These are phyloP conservation scores for Chaetomium sp. DNA, from an alignment of 2,329 filamentous ascomycete species.

Conservation along the genomic window DNA sequence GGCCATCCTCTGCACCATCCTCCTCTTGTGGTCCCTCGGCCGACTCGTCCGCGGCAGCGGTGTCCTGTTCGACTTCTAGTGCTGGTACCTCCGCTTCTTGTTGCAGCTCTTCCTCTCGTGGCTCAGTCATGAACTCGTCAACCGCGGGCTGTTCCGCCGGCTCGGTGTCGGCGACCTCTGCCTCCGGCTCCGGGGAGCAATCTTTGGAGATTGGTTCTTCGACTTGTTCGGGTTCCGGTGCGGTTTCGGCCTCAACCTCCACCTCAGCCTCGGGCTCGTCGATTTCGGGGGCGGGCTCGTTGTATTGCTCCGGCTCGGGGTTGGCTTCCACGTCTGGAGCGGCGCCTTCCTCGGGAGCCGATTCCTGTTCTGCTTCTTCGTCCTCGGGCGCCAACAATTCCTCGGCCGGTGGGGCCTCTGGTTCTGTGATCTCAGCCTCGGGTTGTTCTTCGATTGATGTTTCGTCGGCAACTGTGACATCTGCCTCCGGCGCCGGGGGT, in stretches of 20 bases:
- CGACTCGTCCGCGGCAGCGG: neutral
- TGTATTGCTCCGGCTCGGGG: neutral
- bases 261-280: neutral
- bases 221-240: neutral
- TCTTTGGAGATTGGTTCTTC: neutral
- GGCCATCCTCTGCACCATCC: constrained; percentile 6
- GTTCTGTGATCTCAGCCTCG: neutral
- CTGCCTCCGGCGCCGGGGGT: neutral
- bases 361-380: neutral
- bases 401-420: neutral
- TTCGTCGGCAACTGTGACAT: neutral
- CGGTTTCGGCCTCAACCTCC: neutral
- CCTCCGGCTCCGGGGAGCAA: neutral
- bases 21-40: neutral
- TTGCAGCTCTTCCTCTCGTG: too few relatives aligned
- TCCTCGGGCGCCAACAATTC: neutral
- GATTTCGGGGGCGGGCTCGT: neutral
- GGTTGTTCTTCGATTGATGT: neutral
- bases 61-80: neutral
- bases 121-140: neutral
- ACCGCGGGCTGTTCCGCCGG: neutral
- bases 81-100: neutral
- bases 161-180: neutral
- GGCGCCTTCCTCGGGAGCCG: neutral
- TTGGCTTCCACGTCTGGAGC: neutral